These are phyloP conservation scores for Pyronema omphalodes DNA, from an alignment of 495 filamentous ascomycete species.

Conservation along the genomic window DNA sequence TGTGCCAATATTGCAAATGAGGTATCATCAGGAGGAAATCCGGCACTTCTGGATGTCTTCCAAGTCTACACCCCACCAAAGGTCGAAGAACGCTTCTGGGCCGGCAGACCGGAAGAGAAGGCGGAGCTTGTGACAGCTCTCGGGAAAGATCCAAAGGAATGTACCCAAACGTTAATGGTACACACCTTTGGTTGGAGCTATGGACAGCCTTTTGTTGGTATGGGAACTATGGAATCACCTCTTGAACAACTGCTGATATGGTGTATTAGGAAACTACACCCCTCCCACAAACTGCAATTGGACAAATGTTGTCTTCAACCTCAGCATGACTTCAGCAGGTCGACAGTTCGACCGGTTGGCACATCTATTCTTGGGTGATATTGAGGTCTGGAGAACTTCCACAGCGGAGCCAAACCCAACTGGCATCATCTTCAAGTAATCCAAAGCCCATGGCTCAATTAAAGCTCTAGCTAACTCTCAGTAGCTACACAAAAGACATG, in stretches of 20 bases:
- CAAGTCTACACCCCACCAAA: slow-evolving; percentile 45
- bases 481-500: slow-evolving; percentile 74
- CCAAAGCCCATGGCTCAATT: background rate
- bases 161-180: slow-evolving; percentile 44
- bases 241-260: background rate
- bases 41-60: slow-evolving; percentile 38
- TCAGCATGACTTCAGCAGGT: slow-evolving; percentile 58
- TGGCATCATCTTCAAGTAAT: slow-evolving; percentile 39
- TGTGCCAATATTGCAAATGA: background rate
- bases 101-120: slow-evolving; percentile 4
- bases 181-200: slow-evolving; percentile 65
- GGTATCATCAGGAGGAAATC: background rate
- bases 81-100: slow-evolving; percentile 13
- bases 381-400: slow-evolving; percentile 69
- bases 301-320: slow-evolving; percentile 63
- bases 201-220: slow-evolving; percentile 59
- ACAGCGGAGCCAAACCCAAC: slow-evolving; percentile 60
- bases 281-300: slow-evolving; percentile 50
- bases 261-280: slow-evolving; percentile 37
- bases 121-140: slow-evolving; percentile 4
- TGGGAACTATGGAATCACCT: slow-evolving; percentile 12
- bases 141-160: slow-evolving; percentile 25
- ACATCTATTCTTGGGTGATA: slow-evolving; percentile 61
- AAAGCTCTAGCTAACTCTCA: slow-evolving; percentile 16
- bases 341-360: slow-evolving; percentile 67